Base-by-base conservation (phyloP, 2,329 filamentous ascomycete species). In the Arthrobotrys iridis region DNA sequence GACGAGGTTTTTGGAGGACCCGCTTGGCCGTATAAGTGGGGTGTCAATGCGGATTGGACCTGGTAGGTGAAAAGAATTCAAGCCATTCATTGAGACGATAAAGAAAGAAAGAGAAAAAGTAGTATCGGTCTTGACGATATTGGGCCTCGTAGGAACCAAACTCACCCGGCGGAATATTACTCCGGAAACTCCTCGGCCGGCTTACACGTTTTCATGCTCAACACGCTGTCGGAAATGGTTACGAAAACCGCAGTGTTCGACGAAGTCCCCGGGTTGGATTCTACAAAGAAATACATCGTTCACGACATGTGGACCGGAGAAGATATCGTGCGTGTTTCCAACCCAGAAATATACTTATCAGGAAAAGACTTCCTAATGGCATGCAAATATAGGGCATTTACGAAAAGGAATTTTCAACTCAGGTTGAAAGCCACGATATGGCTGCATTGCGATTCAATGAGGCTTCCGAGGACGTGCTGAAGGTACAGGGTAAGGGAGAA, bases 121-220 rank as follows among this genome's bases (percentile, higher is more conserved):
- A n/a, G n/a, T n/a, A n/a, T n/a, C n/a, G n/a, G n/a, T n/a, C n/a
- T n/a, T n/a, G n/a, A n/a, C n/a, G n/a, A n/a, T n/a, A n/a, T n/a
- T n/a, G n/a, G n/a, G n/a, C n/a, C n/a, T 33, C 30, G 50, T 26
- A 70, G 77, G 79, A 85, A 88, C 77, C 77, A 80, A 13, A 83
- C 82, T 0, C 80, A 83, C 64, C 85, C 85, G 2, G 85, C 85
- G 1, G 83, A 86, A 79, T 86, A 83, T 79, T 87, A 84, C 84
- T 81, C 83, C 0, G 85, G 85, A 0, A 79, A 79, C 22, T 84
- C 82, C 2, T 80, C 79, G 5, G 78, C 81, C 15, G 85, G 85
- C 0, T 83, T 82, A n/a, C 81, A 86, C 40, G 82, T 86, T 13
- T 81, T 86, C 28, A 80, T 85, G 76, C 78, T 86, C n/a, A 87